These are phyloP conservation scores for Fusarium sp. DNA, from an alignment of 2,329 filamentous ascomycete species.

Conservation along the genomic window DNA sequence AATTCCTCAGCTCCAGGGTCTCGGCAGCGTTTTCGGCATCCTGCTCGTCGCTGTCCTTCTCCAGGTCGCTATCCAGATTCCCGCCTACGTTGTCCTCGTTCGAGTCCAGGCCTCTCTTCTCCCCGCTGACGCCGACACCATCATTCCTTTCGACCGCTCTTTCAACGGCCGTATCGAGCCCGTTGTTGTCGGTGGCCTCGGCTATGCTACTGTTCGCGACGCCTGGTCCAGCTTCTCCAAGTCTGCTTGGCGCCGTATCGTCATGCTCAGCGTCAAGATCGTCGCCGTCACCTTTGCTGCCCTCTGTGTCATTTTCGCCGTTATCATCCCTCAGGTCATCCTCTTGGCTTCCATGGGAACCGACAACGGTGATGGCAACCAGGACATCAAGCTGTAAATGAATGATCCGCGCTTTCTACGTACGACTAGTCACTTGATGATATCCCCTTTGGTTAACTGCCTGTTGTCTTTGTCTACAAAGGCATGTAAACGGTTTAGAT, in stretches of 20 bases:
- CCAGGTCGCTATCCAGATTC: constrained; percentile 74
- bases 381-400: constrained; percentile 13
- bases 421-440: background rate
- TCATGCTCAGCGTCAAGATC: constrained; percentile 80
- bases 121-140: constrained; percentile 80
- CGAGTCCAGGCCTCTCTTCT: constrained; percentile 90
- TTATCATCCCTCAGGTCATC: constrained; percentile 63
- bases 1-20: constrained; percentile 42
- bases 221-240: constrained; percentile 83
- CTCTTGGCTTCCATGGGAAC: constrained; percentile 46
- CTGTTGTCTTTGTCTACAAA: background rate
- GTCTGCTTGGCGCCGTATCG: constrained; percentile 75
- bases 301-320: constrained; percentile 54
- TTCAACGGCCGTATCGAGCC: constrained; percentile 81
- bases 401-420: background rate
- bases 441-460: background rate
- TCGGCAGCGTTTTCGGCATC: constrained; percentile 58
- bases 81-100: constrained; percentile 78
- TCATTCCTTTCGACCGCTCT: constrained; percentile 89
- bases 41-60: constrained; percentile 58
- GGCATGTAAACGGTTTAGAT: background rate
- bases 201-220: constrained; percentile 75
- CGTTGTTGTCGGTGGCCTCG: constrained; percentile 76
- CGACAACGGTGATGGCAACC: background rate
- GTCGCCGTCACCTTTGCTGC: constrained; percentile 63